These are phyloP conservation scores for Curvularia lunata DNA, from an alignment of 2,329 filamentous ascomycete species.

Conservation along the genomic window DNA sequence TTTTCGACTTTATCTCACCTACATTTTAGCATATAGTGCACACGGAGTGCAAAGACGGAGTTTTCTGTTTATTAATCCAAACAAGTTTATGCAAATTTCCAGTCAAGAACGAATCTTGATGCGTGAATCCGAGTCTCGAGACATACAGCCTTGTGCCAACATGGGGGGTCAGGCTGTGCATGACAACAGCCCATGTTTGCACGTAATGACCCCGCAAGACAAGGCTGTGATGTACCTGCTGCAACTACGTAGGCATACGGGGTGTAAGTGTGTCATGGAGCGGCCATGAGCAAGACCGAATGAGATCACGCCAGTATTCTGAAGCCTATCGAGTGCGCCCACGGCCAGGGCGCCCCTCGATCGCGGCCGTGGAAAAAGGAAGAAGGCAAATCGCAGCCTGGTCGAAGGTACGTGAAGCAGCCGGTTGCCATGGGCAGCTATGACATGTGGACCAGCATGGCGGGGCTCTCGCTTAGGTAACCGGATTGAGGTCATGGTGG, in stretches of 20 bases:
- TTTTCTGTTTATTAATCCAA: neutral
- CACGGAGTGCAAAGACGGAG: neutral
- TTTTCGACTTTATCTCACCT: neutral
- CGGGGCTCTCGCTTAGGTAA: constrained; percentile 24
- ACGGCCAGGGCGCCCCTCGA: neutral
- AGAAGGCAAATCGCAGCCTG: neutral
- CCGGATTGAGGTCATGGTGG: constrained; percentile 22
- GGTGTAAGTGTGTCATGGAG: neutral
- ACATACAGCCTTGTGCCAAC: neutral
- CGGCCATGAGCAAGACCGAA: neutral
- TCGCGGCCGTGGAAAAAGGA: constrained; percentile 1
- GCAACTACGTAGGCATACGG: neutral
- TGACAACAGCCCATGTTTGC: neutral
- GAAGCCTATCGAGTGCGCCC: neutral
- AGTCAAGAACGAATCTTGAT: neutral
- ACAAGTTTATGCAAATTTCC: neutral
- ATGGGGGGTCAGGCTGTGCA: neutral
- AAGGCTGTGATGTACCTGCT: neutral
- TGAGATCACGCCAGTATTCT: neutral
- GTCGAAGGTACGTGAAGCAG: constrained; percentile 18
- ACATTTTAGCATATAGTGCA: neutral
- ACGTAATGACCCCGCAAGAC: neutral
- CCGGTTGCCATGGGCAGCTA: constrained; percentile 8
- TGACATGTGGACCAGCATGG: constrained; percentile 16
- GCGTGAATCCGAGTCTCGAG: neutral